Conservation (phyloP, 805 yeast genomes). For the Metschnikowia orientalis region DNA sequence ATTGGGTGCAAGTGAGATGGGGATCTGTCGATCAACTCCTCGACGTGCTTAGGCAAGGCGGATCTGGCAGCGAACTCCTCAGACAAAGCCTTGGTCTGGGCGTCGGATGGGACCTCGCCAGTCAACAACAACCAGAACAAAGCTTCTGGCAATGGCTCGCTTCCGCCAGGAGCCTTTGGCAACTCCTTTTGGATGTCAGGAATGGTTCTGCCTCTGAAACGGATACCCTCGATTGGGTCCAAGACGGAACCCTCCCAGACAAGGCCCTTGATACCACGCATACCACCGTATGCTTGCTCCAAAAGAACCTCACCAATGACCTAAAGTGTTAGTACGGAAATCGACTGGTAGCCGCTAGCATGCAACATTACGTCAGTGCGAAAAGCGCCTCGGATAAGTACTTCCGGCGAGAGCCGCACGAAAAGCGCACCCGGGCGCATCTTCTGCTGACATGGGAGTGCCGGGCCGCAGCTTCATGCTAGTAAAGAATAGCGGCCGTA, state of each 20-base stretch:
- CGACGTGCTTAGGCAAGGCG: conserved; percentile 60
- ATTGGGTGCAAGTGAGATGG: conserved; percentile 75
- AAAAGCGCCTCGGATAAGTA: conserved; percentile 4
- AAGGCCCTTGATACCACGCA: conserved; percentile 72
- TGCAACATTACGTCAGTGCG: conserved; percentile 5
- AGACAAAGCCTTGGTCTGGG: conserved; percentile 53
- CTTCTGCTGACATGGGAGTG: too few relatives aligned
- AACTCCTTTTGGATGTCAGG: conserved; percentile 63
- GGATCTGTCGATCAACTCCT: conserved; percentile 54
- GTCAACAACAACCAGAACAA: conserved; percentile 77
- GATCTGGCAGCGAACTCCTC: conserved; percentile 63
- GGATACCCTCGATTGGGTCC: conserved; percentile 72
- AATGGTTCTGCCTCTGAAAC: conserved; percentile 74
- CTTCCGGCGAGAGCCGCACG: conserved; percentile 2
- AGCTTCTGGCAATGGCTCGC: conserved; percentile 69
- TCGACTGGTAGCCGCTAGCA: conserved; percentile 1
- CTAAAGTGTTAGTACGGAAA: conserved; percentile 20
- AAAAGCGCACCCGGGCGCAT: too few relatives aligned
- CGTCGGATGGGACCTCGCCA: conserved; percentile 62
- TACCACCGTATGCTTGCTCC: conserved; percentile 56
- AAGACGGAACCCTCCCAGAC: conserved; percentile 79
- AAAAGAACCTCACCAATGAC: conserved; percentile 41
- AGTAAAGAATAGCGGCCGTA: too few relatives aligned
- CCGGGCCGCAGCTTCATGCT: too few relatives aligned
- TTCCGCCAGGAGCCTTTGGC: conserved; percentile 56